Evolutionary conservation across 345 rosid genomes (phyloP).

Genomic region (Boechera retrofracta): DNA sequence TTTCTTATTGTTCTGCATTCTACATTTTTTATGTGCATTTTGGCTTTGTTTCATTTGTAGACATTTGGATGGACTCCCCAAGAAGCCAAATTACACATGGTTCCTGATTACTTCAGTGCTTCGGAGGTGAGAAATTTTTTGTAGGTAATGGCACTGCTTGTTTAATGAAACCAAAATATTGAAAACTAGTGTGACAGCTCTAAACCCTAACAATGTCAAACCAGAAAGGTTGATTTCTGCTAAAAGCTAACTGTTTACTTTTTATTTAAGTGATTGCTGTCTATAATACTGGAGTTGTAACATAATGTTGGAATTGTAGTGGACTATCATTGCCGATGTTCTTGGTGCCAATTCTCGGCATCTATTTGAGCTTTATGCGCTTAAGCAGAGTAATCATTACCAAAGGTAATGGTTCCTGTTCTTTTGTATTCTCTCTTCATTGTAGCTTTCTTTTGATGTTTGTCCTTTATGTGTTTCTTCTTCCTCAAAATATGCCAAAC

Average conservation of each 20-base stretch:
- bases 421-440: background rate
- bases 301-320: conserved; percentile 53
- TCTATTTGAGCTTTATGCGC: conserved; percentile 93
- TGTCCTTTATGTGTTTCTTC: background rate
- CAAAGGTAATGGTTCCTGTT: conserved; percentile 58
- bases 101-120: conserved; percentile 80
- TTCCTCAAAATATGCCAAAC: background rate
- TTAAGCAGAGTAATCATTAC: conserved; percentile 82
- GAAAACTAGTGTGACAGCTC: conserved; percentile 21
- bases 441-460: background rate
- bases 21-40: background rate
- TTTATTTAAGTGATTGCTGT: background rate
- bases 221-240: conserved; percentile 3
- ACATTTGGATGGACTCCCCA: conserved; percentile 91
- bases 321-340: conserved; percentile 85
- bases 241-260: background rate
- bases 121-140: conserved; percentile 68
- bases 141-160: conserved; percentile 22
- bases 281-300: conserved; percentile 28
- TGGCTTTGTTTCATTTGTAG: conserved; percentile 53
- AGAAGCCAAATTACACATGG: conserved; percentile 95
- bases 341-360: conserved; percentile 89
- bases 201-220: conserved; percentile 13
- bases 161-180: conserved; percentile 20
- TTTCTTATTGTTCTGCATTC: background rate